Conservation (phyloP, 495 filamentous ascomycete species). For the Choiromyces venosus region DNA sequence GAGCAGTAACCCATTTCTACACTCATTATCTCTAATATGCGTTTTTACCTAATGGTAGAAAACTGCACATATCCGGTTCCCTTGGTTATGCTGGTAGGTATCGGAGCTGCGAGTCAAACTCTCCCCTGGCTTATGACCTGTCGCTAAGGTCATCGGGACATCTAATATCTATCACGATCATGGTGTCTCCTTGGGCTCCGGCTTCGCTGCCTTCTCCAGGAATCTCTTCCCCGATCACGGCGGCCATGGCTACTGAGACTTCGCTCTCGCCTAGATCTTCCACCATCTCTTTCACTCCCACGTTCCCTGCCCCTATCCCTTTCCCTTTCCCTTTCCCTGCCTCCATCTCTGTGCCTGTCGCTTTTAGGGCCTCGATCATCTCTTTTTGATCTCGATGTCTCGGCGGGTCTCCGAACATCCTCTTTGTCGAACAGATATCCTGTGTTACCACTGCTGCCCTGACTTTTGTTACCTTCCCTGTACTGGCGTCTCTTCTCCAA, state of each 20-base stretch:
- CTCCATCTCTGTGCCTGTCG: slow-evolving; percentile 32
- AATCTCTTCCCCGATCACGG: neutral
- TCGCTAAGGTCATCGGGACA: neutral
- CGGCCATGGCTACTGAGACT: slow-evolving; percentile 20
- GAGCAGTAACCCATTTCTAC: neutral
- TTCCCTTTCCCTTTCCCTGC: slow-evolving; percentile 30
- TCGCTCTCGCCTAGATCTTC: slow-evolving; percentile 30
- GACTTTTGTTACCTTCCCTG: slow-evolving; percentile 58
- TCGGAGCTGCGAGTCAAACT: neutral
- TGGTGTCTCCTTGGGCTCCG: slow-evolving; percentile 36
- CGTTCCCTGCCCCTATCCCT: slow-evolving; percentile 15
- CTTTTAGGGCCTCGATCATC: slow-evolving; percentile 18
- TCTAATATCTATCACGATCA: slow-evolving; percentile 19
- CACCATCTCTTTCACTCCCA: slow-evolving; percentile 12
- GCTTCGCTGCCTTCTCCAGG: slow-evolving; percentile 17
- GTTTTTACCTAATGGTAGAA: neutral
- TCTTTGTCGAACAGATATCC: slow-evolving; percentile 79
- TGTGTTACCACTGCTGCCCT: slow-evolving; percentile 52
- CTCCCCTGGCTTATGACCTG: neutral
- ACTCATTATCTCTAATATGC: neutral
- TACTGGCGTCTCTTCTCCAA: slow-evolving; percentile 91
- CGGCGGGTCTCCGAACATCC: slow-evolving; percentile 50
- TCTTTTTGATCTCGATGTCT: slow-evolving; percentile 41
- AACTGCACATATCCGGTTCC: neutral
- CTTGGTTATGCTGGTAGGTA: neutral